These are phyloP conservation scores for Harringtonia aguacate DNA, from an alignment of 2,329 filamentous ascomycete species.

Conservation along the genomic window DNA sequence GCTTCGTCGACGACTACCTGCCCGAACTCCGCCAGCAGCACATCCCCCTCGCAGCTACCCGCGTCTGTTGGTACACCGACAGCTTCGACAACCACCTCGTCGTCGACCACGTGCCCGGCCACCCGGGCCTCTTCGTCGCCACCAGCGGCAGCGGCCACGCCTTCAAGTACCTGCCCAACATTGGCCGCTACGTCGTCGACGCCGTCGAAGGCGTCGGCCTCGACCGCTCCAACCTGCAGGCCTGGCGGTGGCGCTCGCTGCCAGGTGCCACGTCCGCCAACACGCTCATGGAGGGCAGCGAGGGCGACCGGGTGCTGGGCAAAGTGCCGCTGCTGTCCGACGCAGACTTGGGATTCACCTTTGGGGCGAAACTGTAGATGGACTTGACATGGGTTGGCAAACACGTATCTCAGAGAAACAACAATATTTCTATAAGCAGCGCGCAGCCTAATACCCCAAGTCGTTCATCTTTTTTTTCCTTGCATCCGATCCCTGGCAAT, in stretches of 20 bases:
- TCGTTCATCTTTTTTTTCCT: too few species aligned
- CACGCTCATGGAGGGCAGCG: slow-evolving; percentile 13
- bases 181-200: slow-evolving; percentile 30
- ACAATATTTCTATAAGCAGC: too few species aligned
- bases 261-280: slow-evolving; percentile 4
- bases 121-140: slow-evolving; percentile 1
- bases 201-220: slow-evolving; percentile 25
- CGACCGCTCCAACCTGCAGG: slow-evolving; percentile 15
- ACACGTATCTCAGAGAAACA: too few species aligned
- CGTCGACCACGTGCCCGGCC: slow-evolving; percentile 22
- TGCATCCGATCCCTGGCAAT: too few species aligned
- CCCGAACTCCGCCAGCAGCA: slow-evolving; percentile 26
- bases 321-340: slow-evolving; percentile 9
- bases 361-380: background rate
- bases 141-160: slow-evolving; percentile 16
- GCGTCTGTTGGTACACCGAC: slow-evolving; percentile 25
- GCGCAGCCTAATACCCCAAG: too few species aligned
- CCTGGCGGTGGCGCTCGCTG: slow-evolving; percentile 12
- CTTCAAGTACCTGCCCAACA: slow-evolving; percentile 20
- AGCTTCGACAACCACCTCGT: slow-evolving; percentile 22
- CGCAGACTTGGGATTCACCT: too few species aligned
- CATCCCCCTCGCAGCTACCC: slow-evolving; percentile 23
- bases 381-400: too few species aligned
- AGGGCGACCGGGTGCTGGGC: slow-evolving; percentile 8
- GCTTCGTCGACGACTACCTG: slow-evolving; percentile 26